phyloP scores from a whole-genome alignment of 768 basidiomycete species.

The Lanmaoa pseudosensibilis region DNA sequence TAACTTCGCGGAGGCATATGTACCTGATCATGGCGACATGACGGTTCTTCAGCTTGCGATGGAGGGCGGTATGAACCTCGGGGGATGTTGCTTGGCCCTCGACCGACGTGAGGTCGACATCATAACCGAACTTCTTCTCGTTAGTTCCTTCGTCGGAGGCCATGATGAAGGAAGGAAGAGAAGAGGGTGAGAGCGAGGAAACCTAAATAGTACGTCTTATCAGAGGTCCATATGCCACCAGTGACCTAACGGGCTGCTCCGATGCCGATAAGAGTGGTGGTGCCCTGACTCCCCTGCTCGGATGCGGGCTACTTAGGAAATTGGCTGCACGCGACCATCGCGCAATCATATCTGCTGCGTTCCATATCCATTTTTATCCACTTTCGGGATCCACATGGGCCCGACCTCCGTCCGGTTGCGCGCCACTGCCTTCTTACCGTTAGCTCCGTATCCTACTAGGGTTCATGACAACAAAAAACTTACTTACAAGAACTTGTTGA shows the following conservation, averaged over 20 bases:
- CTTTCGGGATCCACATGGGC: too few relatives aligned
- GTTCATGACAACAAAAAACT: too few relatives aligned
- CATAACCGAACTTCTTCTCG: neutral
- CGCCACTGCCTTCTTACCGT: too few relatives aligned
- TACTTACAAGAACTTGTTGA: too few relatives aligned
- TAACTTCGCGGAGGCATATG: neutral
- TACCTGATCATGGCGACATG: conserved; percentile 40
- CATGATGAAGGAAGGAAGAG: conserved; percentile 6
- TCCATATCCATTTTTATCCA: too few relatives aligned
- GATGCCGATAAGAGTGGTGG: neutral
- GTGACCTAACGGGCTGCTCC: too few relatives aligned
- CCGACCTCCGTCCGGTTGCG: too few relatives aligned
- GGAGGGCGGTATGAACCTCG: conserved; percentile 10
- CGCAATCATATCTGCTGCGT: too few relatives aligned
- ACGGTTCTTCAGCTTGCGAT: conserved; percentile 34
- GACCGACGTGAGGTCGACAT: conserved; percentile 3
- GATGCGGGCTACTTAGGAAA: too few relatives aligned
- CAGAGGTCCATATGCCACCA: neutral
- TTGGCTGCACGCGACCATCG: too few relatives aligned
- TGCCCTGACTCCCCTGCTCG: too few relatives aligned
- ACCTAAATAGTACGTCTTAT: neutral
- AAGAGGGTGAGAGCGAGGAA: neutral
- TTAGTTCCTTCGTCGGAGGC: neutral
- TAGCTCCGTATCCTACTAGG: too few relatives aligned
- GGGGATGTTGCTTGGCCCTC: conserved; percentile 7